Base-by-base conservation (phyloP, 352 stramenopile genomes). In the Blastocystis sp. region DNA sequence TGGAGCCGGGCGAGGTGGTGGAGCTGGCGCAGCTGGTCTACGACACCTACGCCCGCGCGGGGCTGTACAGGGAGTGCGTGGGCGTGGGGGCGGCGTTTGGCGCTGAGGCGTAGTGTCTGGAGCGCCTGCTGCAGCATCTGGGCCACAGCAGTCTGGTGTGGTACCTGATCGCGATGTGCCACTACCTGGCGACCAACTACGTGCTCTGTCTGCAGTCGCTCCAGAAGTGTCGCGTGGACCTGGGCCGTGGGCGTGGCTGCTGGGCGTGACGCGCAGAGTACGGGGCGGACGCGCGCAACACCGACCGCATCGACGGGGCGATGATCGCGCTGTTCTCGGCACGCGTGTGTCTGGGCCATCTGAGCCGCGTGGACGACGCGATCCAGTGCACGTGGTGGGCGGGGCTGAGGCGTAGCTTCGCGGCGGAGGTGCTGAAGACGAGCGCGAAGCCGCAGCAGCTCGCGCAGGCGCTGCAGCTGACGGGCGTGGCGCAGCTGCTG, bases 171-270 rank as follows among this genome's bases (percentile, higher is more conserved):
- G 43, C 38, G 14, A 21, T 19, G 7, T 4, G 14, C 24, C 17
- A 76, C 65, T 76, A 76, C 43, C 65, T 21, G 38, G 52, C 14
- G 14, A 9, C 43, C 14, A 48, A 76, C 9, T 42, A 76, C 43
- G 65, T 76, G 65, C 52, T 76, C 14, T 76, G 65, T 76, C n/a
- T 76, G 10, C 65, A 76, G 38, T n/a, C 65, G 34, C 38, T 76
- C 4, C 24, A 76, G 38, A 76, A 76, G 14, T 76, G 65, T 76
- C 24, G 43, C 14, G 9, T 9, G 6, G 65, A 76, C 43, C n/a
- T 76, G 9, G 65, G 52, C 6, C 38, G 65, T 76, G 52, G 34
- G 65, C 9, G 17, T 43, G 14, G 11, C 6, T 66, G 60, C 24
- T 54, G 14, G 10, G 14, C 14, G 34, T 34, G 60, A 28, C 21